Conservation (phyloP, 257 asterid genomes). For the Anisodus tanguticus region DNA sequence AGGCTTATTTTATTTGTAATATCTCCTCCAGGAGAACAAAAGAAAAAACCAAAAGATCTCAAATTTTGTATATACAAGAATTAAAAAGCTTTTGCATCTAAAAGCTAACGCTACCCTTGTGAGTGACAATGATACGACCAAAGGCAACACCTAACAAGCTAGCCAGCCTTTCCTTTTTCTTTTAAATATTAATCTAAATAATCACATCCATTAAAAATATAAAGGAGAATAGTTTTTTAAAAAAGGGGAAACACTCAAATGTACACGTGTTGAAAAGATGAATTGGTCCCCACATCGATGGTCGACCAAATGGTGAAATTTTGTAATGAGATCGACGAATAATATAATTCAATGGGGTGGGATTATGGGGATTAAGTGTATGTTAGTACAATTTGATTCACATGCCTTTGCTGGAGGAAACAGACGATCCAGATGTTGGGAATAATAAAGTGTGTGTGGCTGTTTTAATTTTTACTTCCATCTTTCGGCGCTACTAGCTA, state of each 20-base stretch:
- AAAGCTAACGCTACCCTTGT: background rate
- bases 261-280: conserved; percentile 23
- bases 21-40: conserved; percentile 9
- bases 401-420: conserved; percentile 56
- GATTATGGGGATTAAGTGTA: conserved; percentile 32
- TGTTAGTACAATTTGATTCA: conserved; percentile 36
- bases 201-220: conserved; percentile 19
- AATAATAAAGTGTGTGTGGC: conserved; percentile 33
- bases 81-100: background rate
- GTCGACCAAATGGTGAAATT: conserved; percentile 36
- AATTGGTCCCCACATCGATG: conserved; percentile 57
- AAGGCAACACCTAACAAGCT: conserved; percentile 22
- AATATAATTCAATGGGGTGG: conserved; percentile 25
- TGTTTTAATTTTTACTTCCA: conserved; percentile 7
- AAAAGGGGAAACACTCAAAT: background rate
- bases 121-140: background rate
- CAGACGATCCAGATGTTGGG: conserved; percentile 59
- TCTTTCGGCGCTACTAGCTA: conserved; percentile 30
- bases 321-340: conserved; percentile 1
- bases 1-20: conserved; percentile 9
- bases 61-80: background rate
- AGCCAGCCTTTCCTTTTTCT: conserved; percentile 10
- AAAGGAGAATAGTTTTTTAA: background rate
- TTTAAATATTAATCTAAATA: background rate
- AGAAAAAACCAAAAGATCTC: background rate